Evolutionary conservation across 208 protist genomes (phyloP), one percentile per base, ranked within the genome.

Genomic region (Trypanosomatidae sp.): DNA sequence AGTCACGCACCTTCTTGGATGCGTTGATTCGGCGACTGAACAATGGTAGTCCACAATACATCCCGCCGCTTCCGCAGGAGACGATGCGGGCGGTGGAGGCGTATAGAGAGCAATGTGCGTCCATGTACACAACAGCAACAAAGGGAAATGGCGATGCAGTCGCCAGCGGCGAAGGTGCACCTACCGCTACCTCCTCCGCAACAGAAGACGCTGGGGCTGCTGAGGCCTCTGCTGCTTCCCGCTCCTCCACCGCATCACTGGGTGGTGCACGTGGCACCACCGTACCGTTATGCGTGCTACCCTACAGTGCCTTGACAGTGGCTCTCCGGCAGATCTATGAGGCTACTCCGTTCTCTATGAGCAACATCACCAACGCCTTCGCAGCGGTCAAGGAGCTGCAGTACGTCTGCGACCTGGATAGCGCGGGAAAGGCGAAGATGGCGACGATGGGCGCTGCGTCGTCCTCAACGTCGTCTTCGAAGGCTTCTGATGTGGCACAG

Each of bases 21-120:
- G 77, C 73, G n/a, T 79, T 93, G 52, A 91, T 95, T 62, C 89
- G 86, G 19, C 81, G 84, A 6, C 76, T 95, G 41, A 95, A 95
- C 75, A 79, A 81, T 60, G 83, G 83, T 55, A 64, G 77, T 6
- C 78, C 86, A 39, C 91, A 86, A 76, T 95, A 88, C 73, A 82
- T 92, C 15, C 91, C 91, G 3, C 76, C 76, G 15, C 69, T 73
- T 1, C 58, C 76, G 19, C 75, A 73, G 53, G 81, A 85, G 74
- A 58, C 25, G 19, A 49, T 25, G 50, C 43, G n/a, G 30, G 52
- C 58, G 17, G 62, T 79, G n/a, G 70, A 72, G 53, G 72, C 55
- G 33, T 69, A 77, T 28, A 76, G 72, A 44, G 65, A 62, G 53
- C 58, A 78, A 25, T 71, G 69, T 25, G 64, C 69, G 17, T 65